These are phyloP conservation scores for Silybum marianum DNA, from an alignment of 129 eudicot species.

Conservation along the genomic window DNA sequence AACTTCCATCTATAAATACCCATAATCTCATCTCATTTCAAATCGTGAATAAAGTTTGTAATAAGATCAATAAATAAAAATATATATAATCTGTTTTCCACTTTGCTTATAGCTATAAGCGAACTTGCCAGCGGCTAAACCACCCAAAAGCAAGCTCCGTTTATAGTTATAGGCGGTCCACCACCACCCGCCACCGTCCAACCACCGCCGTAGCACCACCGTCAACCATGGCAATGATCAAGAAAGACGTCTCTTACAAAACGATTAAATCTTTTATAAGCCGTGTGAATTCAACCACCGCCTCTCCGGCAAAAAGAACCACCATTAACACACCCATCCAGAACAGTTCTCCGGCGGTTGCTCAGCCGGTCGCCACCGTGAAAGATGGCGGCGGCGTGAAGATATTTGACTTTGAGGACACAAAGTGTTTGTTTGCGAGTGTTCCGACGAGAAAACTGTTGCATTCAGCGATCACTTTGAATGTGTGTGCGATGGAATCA, in stretches of 20 bases:
- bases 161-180: slow-evolving; percentile 21
- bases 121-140: slow-evolving; percentile 29
- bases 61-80: not conserved
- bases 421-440: slow-evolving; percentile 49
- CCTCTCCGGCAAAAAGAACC: slow-evolving; percentile 27
- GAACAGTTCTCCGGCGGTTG: not conserved
- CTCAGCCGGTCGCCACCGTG: slow-evolving; percentile 3
- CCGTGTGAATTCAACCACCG: slow-evolving; percentile 29
- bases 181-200: slow-evolving; percentile 10
- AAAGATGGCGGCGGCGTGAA: slow-evolving; percentile 3
- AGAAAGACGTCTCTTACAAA: slow-evolving; percentile 20
- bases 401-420: slow-evolving; percentile 44
- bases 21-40: not conserved
- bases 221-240: slow-evolving; percentile 28
- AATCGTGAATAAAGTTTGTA: not conserved
- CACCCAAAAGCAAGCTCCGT: slow-evolving; percentile 33
- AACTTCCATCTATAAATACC: slow-evolving; percentile 28
- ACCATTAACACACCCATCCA: slow-evolving; percentile 12
- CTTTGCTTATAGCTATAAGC: slow-evolving; percentile 25
- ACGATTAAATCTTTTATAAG: slow-evolving; percentile 25
- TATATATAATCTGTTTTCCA: not conserved
- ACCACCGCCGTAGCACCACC: not conserved
- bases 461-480: slow-evolving; percentile 46
- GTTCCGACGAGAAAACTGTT: slow-evolving; percentile 51
- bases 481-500: slow-evolving; percentile 45